A percentile compares a stretch with the other conserved stretches of the same genome.
Evolutionary conservation across 495 filamentous ascomycete species (phyloP).

Genomic region (Acidomyces sp.): DNA sequence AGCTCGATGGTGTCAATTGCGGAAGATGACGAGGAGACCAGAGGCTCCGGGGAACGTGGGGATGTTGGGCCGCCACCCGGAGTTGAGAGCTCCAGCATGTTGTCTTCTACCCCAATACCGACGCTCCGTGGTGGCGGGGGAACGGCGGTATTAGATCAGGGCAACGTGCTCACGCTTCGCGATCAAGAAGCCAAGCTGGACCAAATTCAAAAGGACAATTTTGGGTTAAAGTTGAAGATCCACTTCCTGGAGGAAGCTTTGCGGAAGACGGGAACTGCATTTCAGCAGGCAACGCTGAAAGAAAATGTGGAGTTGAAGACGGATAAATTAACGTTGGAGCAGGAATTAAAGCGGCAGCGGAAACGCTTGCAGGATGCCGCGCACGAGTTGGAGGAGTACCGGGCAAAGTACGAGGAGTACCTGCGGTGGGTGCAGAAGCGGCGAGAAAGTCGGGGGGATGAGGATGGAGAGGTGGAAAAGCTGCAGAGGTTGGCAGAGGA

Average conservation of each 20-base stretch:
- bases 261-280: constrained; percentile 70
- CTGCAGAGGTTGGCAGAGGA: constrained; percentile 28
- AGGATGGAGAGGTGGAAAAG: constrained; percentile 47
- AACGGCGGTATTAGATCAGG: constrained; percentile 56
- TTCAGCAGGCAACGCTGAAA: constrained; percentile 71
- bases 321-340: constrained; percentile 70
- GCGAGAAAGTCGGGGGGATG: constrained; percentile 39
- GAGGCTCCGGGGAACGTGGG: constrained; percentile 41
- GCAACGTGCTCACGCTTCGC: constrained; percentile 77
- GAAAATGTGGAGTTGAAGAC: constrained; percentile 96
- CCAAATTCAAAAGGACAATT: constrained; percentile 87
- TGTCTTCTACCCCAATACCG: constrained; percentile 64
- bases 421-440: constrained; percentile 64
- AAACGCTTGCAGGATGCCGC: constrained; percentile 68
- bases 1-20: constrained; percentile 47
- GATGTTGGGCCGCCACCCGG: constrained; percentile 55
- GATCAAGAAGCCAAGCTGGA: constrained; percentile 92
- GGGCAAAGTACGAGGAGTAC: constrained; percentile 62
- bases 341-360: constrained; percentile 69
- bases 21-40: constrained; percentile 54
- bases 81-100: constrained; percentile 57
- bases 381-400: constrained; percentile 64
- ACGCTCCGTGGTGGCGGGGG: constrained; percentile 46
- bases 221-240: constrained; percentile 66
- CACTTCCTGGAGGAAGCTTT: constrained; percentile 70